Evolutionary conservation across 768 basidiomycete species (phyloP), one percentile per base, ranked within the genome.

Genomic region (Serendipita sp.): DNA sequence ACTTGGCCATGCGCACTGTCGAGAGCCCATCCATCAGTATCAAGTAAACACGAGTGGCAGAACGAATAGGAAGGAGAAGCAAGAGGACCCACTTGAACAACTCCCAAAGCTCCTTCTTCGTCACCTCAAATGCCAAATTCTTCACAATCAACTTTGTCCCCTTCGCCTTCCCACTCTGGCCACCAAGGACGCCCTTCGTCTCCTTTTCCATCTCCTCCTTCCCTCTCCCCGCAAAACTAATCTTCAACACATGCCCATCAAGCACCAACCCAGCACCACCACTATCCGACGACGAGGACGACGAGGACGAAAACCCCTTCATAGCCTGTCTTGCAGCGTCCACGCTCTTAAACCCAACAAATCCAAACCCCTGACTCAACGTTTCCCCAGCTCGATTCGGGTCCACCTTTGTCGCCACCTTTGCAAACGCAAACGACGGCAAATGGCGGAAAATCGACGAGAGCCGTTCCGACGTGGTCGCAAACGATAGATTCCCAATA

Each of bases 101-200:
- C 65, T 89, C 87, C 62, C 88, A 78, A 26, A 99, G 79, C 67
- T 99, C 96, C 75, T 88, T 92, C 77, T 88, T 90, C 44, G 86
- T 86, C 48, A 87, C 90, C 73, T 99, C 96, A 75, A 99, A 99
- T 42, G 96, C 93, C 61, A 97, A 80, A 69, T 99, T 99, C 82
- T 97, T 98, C 67, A 98, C 91, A 60, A 98, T 83, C 80, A 98
- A 85, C 82, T 97, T 98, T 66, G 92, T 88, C 65, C 88, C 86
- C 64, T 79, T 79, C 58, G 79, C 81, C 74, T 81, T 84, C 75
- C 72, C 7, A 66, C 66, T 13, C n/a, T 43, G 7, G 42, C 61
- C 16, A 67, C 74, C 26, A 69, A 73, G 62, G 71, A 76, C 33
- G 69, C 75, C 45, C 74, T 67, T 71, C 65, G 73, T 74, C 42